Conservation (phyloP, 2,329 filamentous ascomycete genomes). For the Talaromyces marneffei region DNA sequence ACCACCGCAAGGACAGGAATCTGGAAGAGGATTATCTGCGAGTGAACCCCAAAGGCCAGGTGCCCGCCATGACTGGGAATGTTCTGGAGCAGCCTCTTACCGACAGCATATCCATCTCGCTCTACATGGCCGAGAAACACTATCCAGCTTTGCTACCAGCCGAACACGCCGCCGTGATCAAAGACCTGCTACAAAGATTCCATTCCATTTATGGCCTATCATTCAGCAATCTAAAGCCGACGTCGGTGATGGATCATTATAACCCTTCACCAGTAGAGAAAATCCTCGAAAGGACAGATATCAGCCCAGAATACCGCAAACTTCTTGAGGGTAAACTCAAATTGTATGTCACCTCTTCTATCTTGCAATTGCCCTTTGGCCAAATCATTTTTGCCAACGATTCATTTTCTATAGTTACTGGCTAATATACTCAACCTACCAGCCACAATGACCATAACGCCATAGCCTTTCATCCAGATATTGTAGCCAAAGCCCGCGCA, state of each 20-base stretch:
- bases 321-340: conserved; percentile 10
- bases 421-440: neutral
- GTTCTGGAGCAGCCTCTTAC: conserved; percentile 8
- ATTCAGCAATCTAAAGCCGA: conserved; percentile 9
- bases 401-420: neutral
- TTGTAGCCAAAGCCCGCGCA: conserved; percentile 9
- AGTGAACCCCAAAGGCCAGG: conserved; percentile 11
- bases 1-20: neutral
- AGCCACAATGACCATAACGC: conserved; percentile 10
- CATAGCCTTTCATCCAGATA: conserved; percentile 7
- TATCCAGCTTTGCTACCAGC: conserved; percentile 5
- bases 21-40: conserved; percentile 3
- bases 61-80: conserved; percentile 8
- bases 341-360: neutral
- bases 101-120: conserved; percentile 9
- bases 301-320: conserved; percentile 11
- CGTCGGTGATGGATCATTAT: conserved; percentile 1
- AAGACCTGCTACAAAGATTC: neutral
- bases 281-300: conserved; percentile 10
- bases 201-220: conserved; percentile 9
- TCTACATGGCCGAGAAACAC: conserved; percentile 7
- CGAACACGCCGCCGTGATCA: conserved; percentile 1
- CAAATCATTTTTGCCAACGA: neutral
- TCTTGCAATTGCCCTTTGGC: neutral
- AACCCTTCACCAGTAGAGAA: conserved; percentile 9